Conservation (phyloP, 148 eudicot genomes). For the Dianthus caryophyllus region DNA sequence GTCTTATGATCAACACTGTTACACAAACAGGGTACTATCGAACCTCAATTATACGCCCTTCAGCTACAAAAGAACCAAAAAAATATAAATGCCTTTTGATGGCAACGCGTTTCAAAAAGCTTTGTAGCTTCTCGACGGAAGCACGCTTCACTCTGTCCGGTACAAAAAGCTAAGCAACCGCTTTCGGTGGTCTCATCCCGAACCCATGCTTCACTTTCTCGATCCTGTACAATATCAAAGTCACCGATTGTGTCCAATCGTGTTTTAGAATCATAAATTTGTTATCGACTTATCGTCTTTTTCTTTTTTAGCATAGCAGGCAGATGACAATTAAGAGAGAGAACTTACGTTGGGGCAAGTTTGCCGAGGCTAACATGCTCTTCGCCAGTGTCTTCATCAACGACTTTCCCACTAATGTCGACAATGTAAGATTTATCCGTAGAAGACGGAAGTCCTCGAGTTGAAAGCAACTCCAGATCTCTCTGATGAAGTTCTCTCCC, state of each 20-base stretch:
- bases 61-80: no score
- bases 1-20: not conserved
- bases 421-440: conserved; percentile 62
- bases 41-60: not conserved
- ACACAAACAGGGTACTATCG: not conserved
- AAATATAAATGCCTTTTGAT: not conserved
- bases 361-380: conserved; percentile 91
- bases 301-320: not conserved
- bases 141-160: not conserved
- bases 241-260: not conserved
- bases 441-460: conserved; percentile 72
- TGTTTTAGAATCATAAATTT: no score
- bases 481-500: conserved; percentile 90
- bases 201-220: conserved; percentile 85
- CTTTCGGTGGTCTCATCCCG: conserved; percentile 77
- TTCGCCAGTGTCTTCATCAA: conserved; percentile 78
- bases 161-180: conserved; percentile 27
- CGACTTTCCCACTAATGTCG: conserved; percentile 78
- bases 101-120: not conserved
- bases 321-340: not conserved
- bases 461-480: conserved; percentile 63
- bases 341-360: conserved; percentile 96
- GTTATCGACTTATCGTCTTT: not conserved
- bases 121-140: not conserved
- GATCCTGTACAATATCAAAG: conserved; percentile 44